Evolutionary conservation across 2,329 filamentous ascomycete species (phyloP), one percentile per base, ranked within the genome.

Genomic region (Colletotrichum trifolii): DNA sequence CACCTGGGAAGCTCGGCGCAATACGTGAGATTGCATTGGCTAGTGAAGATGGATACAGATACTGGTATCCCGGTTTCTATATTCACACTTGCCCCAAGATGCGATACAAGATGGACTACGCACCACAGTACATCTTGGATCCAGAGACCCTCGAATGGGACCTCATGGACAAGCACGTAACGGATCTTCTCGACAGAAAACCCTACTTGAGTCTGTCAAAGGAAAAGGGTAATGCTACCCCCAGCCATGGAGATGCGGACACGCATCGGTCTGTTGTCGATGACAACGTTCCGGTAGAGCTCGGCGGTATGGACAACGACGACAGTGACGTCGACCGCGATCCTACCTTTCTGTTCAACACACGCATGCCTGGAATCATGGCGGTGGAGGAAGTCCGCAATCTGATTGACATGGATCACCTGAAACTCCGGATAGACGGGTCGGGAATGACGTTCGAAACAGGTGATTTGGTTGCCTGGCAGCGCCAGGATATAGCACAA

Each of bases 31-130:
- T 92, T 66, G 82, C 88, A 0, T 75, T 96, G 35, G 90, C 92
- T 0, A 78, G 83, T 3, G 91, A 95, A 72, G 82, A 81, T 6
- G 89, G 87, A 0, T 94, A 94, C 71, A 79, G 84, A 47, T 93
- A 87, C 82, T 96, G 93, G 85, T 96, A 95, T 77, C 90, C 85
- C 6, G 89, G 92, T 6, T 95, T 89, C 76, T 96, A 95, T 71
- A 95, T 96, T 64, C 91, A 94, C 74, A 88, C 81, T 59, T 95
- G 92, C 71, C 83, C 86, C 57, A 96, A 96, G 80, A 95, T 96
- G 92, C 83, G 84, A 70, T 96, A 96, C 81, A 96, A 96, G 80
- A 90, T 89, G 63, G 90, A 94, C 72, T 96, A 92, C 74, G 82
- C 83, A 10, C 92, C 91, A 2, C 91, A 93, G 72, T 87, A 89